Evolutionary conservation across 148 eudicot species (phyloP).

Genomic region (Diospyros lotus): DNA sequence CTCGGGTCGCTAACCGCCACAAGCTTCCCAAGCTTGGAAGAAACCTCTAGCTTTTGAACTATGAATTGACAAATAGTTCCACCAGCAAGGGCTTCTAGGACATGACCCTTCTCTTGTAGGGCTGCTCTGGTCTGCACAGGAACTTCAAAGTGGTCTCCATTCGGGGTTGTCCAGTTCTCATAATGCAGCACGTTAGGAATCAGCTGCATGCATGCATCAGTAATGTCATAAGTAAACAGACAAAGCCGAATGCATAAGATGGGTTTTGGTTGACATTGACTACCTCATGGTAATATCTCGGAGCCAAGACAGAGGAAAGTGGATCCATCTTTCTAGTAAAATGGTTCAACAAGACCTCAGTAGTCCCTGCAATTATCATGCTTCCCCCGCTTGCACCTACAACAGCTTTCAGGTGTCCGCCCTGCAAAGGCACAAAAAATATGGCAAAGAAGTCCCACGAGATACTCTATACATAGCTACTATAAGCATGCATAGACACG

Average conservation of each 20-base stretch:
- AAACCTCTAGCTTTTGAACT: constrained; percentile 18
- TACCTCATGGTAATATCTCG: constrained; percentile 39
- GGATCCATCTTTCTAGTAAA: constrained; percentile 32
- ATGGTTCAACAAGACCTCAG: constrained; percentile 35
- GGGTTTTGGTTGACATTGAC: neutral
- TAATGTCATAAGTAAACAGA: neutral
- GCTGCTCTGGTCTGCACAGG: constrained; percentile 20
- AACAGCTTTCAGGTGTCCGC: constrained; percentile 25
- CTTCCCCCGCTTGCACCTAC: constrained; percentile 46
- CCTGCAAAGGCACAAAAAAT: constrained; percentile 10
- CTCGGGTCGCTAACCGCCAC: constrained; percentile 41
- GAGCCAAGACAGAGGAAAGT: constrained; percentile 29
- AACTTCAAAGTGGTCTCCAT: constrained; percentile 40
- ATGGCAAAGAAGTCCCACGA: neutral
- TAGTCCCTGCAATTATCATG: constrained; percentile 28
- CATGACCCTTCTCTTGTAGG: constrained; percentile 36
- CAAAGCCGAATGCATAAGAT: neutral
- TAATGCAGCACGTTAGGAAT: constrained; percentile 36
- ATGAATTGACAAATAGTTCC: constrained; percentile 39
- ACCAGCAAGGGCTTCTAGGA: constrained; percentile 24
- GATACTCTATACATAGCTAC: neutral
- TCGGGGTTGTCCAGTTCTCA: constrained; percentile 43
- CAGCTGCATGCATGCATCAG: constrained; percentile 21
- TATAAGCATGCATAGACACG: neutral
- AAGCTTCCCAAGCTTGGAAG: constrained; percentile 17